These are phyloP conservation scores for Lasiosphaeris hirsuta DNA, from an alignment of 495 filamentous ascomycete species.

Conservation along the genomic window DNA sequence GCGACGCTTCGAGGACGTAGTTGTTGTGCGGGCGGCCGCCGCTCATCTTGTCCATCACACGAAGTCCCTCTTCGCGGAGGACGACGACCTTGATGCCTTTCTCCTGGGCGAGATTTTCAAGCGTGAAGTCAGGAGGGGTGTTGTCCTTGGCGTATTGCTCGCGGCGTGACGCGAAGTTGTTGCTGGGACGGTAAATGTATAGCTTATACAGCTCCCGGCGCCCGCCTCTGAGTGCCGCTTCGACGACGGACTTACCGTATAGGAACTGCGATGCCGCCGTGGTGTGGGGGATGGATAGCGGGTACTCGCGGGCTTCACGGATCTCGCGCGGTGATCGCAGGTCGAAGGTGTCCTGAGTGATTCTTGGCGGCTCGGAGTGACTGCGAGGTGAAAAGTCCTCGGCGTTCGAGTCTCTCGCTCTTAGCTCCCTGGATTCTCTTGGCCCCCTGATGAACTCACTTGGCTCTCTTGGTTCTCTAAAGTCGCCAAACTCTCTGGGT, in stretches of 20 bases:
- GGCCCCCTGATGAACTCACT: too few species aligned
- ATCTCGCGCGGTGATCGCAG: neutral
- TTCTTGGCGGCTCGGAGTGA: too few species aligned
- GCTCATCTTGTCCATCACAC: slow-evolving; percentile 78
- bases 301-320: slow-evolving; percentile 29
- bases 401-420: neutral
- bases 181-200: slow-evolving; percentile 65
- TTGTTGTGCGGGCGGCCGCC: slow-evolving; percentile 86
- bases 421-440: neutral
- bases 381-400: too few species aligned
- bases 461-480: too few species aligned
- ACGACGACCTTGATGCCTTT: slow-evolving; percentile 53
- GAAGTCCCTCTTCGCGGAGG: slow-evolving; percentile 49
- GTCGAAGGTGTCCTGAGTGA: neutral
- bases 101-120: slow-evolving; percentile 59
- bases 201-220: slow-evolving; percentile 78
- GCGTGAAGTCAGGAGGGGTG: slow-evolving; percentile 32
- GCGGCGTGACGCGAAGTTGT: slow-evolving; percentile 23
- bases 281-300: slow-evolving; percentile 68
- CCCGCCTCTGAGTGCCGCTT: slow-evolving; percentile 67
- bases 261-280: slow-evolving; percentile 88
- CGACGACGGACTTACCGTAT: slow-evolving; percentile 78
- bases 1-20: slow-evolving; percentile 82
- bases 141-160: slow-evolving; percentile 7
- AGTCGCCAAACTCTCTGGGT: too few species aligned